Evolutionary conservation across 257 asterid genomes (phyloP).

Genomic region (Forsythia suspensa): DNA sequence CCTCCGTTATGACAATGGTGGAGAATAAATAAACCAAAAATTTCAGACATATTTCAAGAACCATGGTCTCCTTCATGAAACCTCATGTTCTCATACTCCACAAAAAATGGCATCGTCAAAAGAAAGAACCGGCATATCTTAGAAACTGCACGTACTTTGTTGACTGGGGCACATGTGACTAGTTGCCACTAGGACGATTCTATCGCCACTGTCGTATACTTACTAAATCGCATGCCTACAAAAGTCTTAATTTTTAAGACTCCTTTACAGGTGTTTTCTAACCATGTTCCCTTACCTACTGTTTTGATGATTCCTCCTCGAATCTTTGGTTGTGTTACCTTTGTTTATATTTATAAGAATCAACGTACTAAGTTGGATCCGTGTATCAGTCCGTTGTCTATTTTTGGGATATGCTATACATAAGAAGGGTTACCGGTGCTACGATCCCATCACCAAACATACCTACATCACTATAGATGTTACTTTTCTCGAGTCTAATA

Average conservation of each 20-base stretch:
- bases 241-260: neutral
- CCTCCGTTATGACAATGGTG: no score
- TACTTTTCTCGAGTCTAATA: no score
- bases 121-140: neutral
- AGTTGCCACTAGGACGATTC: neutral
- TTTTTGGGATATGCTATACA: no score
- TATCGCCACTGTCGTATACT: neutral
- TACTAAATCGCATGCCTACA: neutral
- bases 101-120: neutral
- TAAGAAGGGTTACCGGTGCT: no score
- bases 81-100: no score
- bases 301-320: neutral
- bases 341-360: neutral
- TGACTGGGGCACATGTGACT: neutral
- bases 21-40: no score
- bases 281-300: neutral
- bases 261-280: neutral
- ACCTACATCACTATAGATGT: no score
- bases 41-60: no score
- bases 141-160: neutral
- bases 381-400: no score
- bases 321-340: neutral
- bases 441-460: no score
- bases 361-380: no score
- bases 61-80: no score